A percentile compares a stretch with the other conserved stretches of the same genome.
Evolutionary conservation across 2,329 filamentous ascomycete genomes (phyloP).

Genomic region (Fusarium ramigenum): DNA sequence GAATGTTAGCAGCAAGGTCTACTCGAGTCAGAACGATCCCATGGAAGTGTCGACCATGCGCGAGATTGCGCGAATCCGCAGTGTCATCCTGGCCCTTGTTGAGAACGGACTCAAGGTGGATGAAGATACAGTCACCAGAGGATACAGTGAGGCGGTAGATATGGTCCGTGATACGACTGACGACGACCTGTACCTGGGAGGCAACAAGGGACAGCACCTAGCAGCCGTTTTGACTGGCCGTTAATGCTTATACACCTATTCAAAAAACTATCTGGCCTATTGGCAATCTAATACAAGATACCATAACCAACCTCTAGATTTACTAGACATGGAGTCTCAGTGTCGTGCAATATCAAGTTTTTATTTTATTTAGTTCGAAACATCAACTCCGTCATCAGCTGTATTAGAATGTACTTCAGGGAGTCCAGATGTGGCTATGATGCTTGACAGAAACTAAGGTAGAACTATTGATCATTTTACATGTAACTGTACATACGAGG

Average conservation of each 20-base stretch:
- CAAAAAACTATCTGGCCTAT: not conserved
- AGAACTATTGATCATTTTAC: not conserved
- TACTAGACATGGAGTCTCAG: not conserved
- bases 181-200: conserved; percentile 69
- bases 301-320: conserved; percentile 14
- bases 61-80: conserved; percentile 86
- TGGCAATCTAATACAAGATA: conserved; percentile 28
- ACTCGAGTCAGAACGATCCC: conserved; percentile 93
- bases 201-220: conserved; percentile 63
- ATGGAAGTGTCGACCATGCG: conserved; percentile 80
- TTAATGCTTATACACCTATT: conserved; percentile 8
- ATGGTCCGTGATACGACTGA: conserved; percentile 70
- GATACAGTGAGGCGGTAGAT: conserved; percentile 84
- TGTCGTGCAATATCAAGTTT: not conserved
- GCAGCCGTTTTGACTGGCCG: conserved; percentile 51
- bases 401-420: not conserved
- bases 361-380: not conserved
- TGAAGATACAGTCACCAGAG: conserved; percentile 84
- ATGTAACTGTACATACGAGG: not conserved
- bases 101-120: conserved; percentile 86
- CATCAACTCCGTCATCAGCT: not conserved
- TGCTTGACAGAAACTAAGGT: not conserved
- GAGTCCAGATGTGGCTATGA: not conserved
- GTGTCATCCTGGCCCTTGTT: conserved; percentile 83
- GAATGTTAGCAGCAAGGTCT: conserved; percentile 83